Conservation (phyloP, 2,329 filamentous ascomycete species). For the Penicillium sp. region DNA sequence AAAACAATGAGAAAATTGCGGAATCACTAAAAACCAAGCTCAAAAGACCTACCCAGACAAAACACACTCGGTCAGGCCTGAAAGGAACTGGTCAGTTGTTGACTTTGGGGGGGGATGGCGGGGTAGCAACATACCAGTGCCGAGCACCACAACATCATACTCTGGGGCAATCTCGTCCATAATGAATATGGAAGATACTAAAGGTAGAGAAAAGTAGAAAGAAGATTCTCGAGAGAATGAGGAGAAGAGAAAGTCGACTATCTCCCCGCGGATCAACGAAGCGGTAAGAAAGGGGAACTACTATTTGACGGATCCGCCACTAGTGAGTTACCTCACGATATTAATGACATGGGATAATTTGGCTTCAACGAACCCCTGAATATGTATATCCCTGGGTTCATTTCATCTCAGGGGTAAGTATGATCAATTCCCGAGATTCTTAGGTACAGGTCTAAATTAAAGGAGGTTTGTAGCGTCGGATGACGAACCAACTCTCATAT, state of each 20-base stretch:
- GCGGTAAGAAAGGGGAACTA: conserved; percentile 23
- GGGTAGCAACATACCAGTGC: conserved; percentile 65
- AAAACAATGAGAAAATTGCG: conserved; percentile 15
- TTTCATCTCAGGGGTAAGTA: conserved; percentile 4
- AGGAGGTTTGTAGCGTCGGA: not conserved
- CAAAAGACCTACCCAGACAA: conserved; percentile 71
- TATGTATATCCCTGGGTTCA: conserved; percentile 1
- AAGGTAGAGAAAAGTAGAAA: conserved; percentile 9
- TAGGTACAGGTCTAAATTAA: not conserved
- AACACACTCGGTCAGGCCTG: conserved; percentile 96
- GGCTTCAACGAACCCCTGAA: conserved; percentile 4
- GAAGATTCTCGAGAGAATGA: conserved; percentile 10
- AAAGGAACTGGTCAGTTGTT: conserved; percentile 22
- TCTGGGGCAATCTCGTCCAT: conserved; percentile 99
- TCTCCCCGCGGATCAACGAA: conserved; percentile 24
- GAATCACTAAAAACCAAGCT: conserved; percentile 13
- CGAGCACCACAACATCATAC: conserved; percentile 97
- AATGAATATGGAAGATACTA: conserved; percentile 30
- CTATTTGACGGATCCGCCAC: conserved; percentile 22
- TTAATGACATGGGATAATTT: not conserved
- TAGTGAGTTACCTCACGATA: conserved; percentile 18
- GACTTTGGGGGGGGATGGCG: conserved; percentile 18
- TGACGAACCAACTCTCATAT: not conserved
- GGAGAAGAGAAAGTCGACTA: conserved; percentile 16
- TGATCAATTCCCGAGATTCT: not conserved